Percentiles rank a stretch among this genome's conserved stretches.
These are phyloP conservation scores for Triticum urartu DNA, from an alignment of 176 grass and related monocot species.

Conservation along the genomic window DNA sequence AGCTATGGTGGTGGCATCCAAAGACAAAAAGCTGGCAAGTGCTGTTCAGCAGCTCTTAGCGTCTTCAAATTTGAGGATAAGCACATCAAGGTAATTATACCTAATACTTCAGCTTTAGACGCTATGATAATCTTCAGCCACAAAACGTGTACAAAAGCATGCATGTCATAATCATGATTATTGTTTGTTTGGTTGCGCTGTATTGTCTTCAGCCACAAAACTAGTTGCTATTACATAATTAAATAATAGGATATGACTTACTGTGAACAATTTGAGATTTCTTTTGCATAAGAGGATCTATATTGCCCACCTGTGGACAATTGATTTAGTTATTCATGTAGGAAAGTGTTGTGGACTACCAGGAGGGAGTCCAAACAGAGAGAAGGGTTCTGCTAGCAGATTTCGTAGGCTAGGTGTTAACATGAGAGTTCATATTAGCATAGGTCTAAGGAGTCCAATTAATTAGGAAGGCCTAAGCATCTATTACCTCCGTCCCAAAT, in stretches of 20 bases:
- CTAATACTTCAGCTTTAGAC: background rate
- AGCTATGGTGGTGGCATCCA: slow-evolving; percentile 98
- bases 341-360: too few relatives aligned
- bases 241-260: background rate
- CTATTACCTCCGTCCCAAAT: too few relatives aligned
- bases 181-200: background rate
- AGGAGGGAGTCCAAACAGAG: too few relatives aligned
- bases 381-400: too few relatives aligned
- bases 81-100: slow-evolving; percentile 67
- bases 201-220: background rate
- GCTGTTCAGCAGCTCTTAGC: slow-evolving; percentile 77
- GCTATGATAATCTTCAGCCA: background rate
- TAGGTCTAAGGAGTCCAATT: too few relatives aligned
- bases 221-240: background rate
- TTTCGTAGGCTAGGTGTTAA: too few relatives aligned
- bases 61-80: slow-evolving; percentile 86
- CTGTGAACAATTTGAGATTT: background rate
- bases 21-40: slow-evolving; percentile 83
- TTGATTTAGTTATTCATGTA: background rate
- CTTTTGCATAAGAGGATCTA: background rate
- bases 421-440: too few relatives aligned
- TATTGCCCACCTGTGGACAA: background rate
- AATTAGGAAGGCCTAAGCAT: too few relatives aligned
- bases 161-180: background rate
- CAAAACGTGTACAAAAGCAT: background rate